Evolutionary conservation across 1,284 basidiomycete genomes (phyloP).

Genomic region (Ceratobasidium sp.): DNA sequence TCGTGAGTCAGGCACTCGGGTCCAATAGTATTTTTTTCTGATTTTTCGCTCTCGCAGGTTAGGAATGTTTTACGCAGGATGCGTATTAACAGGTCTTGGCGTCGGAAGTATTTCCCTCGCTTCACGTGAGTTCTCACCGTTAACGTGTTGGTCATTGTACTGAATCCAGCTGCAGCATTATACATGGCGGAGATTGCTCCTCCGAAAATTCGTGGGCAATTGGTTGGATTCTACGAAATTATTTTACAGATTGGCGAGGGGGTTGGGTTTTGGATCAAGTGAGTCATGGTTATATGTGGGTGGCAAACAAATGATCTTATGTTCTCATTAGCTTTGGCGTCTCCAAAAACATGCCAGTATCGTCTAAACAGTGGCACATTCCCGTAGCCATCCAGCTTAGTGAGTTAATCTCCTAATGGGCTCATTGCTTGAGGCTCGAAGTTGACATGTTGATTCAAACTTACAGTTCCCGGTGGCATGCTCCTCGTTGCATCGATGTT

Average conservation of each 20-base stretch:
- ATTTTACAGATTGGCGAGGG: constrained; percentile 53
- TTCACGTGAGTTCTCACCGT: constrained; percentile 47
- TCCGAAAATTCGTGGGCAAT: constrained; percentile 53
- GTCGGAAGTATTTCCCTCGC: constrained; percentile 54
- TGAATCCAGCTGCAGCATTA: constrained; percentile 48
- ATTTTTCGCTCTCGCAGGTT: constrained; percentile 51
- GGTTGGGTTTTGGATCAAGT: constrained; percentile 53
- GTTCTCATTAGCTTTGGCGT: constrained; percentile 35
- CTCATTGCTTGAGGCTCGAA: background rate
- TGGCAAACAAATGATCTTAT: constrained; percentile 28
- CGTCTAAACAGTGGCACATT: constrained; percentile 55
- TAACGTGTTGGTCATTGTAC: background rate
- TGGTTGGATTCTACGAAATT: constrained; percentile 54
- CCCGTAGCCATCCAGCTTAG: constrained; percentile 55
- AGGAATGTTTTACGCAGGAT: constrained; percentile 54
- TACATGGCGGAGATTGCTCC: constrained; percentile 57
- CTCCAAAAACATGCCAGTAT: background rate
- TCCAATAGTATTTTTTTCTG: constrained; percentile 50
- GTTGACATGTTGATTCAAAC: background rate
- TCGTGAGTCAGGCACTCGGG: background rate
- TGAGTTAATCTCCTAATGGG: background rate
- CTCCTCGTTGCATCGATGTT: constrained; percentile 51
- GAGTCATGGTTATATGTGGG: constrained; percentile 44
- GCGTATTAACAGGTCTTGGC: constrained; percentile 56
- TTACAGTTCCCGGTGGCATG: constrained; percentile 52